These are phyloP conservation scores for Fragilariopsis cylindrus DNA, from an alignment of 108 stramenopile species.

Conservation along the genomic window DNA sequence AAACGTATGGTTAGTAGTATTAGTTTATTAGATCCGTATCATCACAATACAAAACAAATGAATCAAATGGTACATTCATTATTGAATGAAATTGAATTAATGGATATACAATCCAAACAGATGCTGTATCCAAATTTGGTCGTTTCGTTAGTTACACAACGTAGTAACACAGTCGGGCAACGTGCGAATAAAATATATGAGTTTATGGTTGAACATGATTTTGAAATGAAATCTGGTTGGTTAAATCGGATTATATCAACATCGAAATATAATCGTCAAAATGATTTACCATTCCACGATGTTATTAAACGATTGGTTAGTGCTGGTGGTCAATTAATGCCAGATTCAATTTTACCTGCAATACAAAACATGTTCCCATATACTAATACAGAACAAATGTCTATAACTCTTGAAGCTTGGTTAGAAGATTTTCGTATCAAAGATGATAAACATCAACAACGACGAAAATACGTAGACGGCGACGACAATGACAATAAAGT, in stretches of 20 bases:
- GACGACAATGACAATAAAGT: not conserved
- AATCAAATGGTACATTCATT: constrained; percentile 17
- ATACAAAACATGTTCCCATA: constrained; percentile 54
- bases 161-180: constrained; percentile 19
- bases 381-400: constrained; percentile 27
- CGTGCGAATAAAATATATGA: constrained; percentile 31
- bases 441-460: not conserved
- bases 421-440: constrained; percentile 6
- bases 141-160: constrained; percentile 30
- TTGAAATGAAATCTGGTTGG: constrained; percentile 21
- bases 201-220: constrained; percentile 29
- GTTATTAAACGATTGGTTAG: constrained; percentile 28
- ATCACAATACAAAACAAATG: constrained; percentile 3
- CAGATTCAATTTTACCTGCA: constrained; percentile 22
- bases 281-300: constrained; percentile 49
- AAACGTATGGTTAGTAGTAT: constrained; percentile 23
- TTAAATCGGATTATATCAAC: constrained; percentile 30
- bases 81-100: constrained; percentile 22
- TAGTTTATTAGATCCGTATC: constrained; percentile 3
- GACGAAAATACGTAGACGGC: not conserved
- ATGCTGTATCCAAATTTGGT: constrained; percentile 31
- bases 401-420: constrained; percentile 28
- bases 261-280: constrained; percentile 42
- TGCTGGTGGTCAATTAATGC: constrained; percentile 2
- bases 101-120: constrained; percentile 17